These are phyloP conservation scores for Paecilomyces variotii DNA, from an alignment of 2,329 filamentous ascomycete genomes.

Conservation along the genomic window DNA sequence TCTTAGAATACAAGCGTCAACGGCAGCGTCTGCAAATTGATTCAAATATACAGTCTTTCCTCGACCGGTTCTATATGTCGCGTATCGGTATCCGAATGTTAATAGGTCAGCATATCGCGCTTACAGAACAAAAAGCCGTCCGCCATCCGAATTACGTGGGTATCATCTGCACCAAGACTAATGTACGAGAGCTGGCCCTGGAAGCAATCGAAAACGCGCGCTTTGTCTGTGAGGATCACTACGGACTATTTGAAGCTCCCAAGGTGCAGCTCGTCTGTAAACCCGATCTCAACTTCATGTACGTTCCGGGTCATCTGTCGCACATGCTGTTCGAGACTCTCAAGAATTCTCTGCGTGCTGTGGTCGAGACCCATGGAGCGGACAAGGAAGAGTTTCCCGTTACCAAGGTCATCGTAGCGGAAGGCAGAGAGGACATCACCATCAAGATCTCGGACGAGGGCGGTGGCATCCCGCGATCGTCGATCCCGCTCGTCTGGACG, in stretches of 20 bases:
- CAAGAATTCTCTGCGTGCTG: slow-evolving; percentile 94
- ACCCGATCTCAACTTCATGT: slow-evolving; percentile 95
- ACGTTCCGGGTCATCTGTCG: slow-evolving; percentile 94
- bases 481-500: slow-evolving; percentile 97
- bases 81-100: slow-evolving; percentile 99
- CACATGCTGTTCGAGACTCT: slow-evolving; percentile 99
- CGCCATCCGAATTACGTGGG: slow-evolving; percentile 91
- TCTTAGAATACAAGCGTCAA: slow-evolving; percentile 94
- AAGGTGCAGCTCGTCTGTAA: slow-evolving; percentile 96
- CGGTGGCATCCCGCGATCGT: slow-evolving; percentile 84
- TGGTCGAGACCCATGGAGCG: slow-evolving; percentile 89
- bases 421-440: slow-evolving; percentile 97
- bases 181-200: slow-evolving; percentile 86
- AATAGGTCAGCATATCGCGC: slow-evolving; percentile 94
- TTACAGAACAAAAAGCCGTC: slow-evolving; percentile 86
- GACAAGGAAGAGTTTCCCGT: slow-evolving; percentile 95
- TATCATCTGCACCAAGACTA: slow-evolving; percentile 98
- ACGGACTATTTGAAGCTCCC: slow-evolving; percentile 91
- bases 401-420: slow-evolving; percentile 94
- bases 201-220: slow-evolving; percentile 97
- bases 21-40: slow-evolving; percentile 98
- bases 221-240: slow-evolving; percentile 99
- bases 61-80: slow-evolving; percentile 99
- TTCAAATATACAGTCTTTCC: slow-evolving; percentile 91
- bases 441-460: slow-evolving; percentile 98